A percentile compares a stretch with the other conserved stretches of the same genome.
These are phyloP conservation scores for Stemphylium beticola DNA, from an alignment of 2,329 filamentous ascomycete genomes.

Conservation along the genomic window DNA sequence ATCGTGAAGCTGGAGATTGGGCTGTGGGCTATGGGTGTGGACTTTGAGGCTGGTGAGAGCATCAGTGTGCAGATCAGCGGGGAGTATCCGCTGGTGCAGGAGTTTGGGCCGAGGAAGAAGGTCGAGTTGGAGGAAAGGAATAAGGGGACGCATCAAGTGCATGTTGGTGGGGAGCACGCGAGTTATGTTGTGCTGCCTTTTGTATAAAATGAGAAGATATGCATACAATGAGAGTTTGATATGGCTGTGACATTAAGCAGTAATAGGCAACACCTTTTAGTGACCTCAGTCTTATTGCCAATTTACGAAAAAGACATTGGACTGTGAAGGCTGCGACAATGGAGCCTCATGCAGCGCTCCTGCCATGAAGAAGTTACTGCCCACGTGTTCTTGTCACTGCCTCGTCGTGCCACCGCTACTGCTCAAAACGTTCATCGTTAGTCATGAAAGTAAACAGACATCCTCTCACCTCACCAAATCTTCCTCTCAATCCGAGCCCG, in stretches of 20 bases:
- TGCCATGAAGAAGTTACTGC: neutral
- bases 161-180: constrained; percentile 11
- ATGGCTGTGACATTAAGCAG: neutral
- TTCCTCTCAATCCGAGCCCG: neutral
- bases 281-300: too few species aligned
- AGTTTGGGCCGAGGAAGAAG: constrained; percentile 10
- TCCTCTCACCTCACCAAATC: neutral
- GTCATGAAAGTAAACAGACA: constrained; percentile 1
- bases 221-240: neutral
- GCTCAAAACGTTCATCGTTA: neutral
- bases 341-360: neutral
- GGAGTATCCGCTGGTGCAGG: constrained; percentile 12
- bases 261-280: neutral
- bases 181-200: constrained; percentile 12
- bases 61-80: constrained; percentile 12
- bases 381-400: neutral
- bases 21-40: constrained; percentile 45
- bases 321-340: neutral
- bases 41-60: constrained; percentile 48
- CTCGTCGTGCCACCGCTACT: neutral
- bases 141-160: constrained; percentile 15
- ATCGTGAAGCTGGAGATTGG: constrained; percentile 31
- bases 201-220: neutral
- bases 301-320: neutral
- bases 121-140: constrained; percentile 13